These are phyloP conservation scores for Penicillium odoratum DNA, from an alignment of 495 filamentous ascomycete genomes.

Conservation along the genomic window DNA sequence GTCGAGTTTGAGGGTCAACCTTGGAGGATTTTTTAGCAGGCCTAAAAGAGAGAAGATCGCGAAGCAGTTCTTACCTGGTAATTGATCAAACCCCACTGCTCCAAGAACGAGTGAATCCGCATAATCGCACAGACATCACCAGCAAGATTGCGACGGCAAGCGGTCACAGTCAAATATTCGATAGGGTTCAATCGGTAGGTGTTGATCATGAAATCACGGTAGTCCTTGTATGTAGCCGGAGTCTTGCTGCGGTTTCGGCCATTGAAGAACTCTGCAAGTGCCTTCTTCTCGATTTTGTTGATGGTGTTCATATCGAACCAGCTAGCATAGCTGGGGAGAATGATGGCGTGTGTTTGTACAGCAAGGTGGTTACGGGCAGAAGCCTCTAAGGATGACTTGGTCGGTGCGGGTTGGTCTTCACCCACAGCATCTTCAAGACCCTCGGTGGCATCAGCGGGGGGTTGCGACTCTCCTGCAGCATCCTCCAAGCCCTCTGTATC, in stretches of 20 bases:
- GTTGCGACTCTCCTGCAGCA: slow-evolving; percentile 32
- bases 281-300: slow-evolving; percentile 85
- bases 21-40: slow-evolving; percentile 33
- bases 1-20: slow-evolving; percentile 94
- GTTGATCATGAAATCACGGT: slow-evolving; percentile 99
- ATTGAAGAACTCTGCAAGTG: slow-evolving; percentile 96
- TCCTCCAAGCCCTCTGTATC: slow-evolving; percentile 54
- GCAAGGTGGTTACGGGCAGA: slow-evolving; percentile 88
- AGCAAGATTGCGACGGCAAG: slow-evolving; percentile 92
- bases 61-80: slow-evolving; percentile 72
- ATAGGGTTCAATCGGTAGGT: slow-evolving; percentile 93
- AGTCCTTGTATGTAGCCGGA: slow-evolving; percentile 95
- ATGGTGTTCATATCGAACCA: slow-evolving; percentile 99
- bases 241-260: slow-evolving; percentile 97
- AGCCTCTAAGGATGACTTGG: slow-evolving; percentile 78
- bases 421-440: slow-evolving; percentile 43
- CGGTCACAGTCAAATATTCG: slow-evolving; percentile 96
- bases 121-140: slow-evolving; percentile 99
- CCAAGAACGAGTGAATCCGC: slow-evolving; percentile 97
- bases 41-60: neutral
- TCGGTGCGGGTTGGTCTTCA: slow-evolving; percentile 54
- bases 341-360: slow-evolving; percentile 88
- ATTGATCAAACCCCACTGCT: slow-evolving; percentile 98
- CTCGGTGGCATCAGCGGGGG: slow-evolving; percentile 22
- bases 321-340: slow-evolving; percentile 91